These are phyloP conservation scores for Cichorium intybus DNA, from an alignment of 140 eudicot species.

Conservation along the genomic window DNA sequence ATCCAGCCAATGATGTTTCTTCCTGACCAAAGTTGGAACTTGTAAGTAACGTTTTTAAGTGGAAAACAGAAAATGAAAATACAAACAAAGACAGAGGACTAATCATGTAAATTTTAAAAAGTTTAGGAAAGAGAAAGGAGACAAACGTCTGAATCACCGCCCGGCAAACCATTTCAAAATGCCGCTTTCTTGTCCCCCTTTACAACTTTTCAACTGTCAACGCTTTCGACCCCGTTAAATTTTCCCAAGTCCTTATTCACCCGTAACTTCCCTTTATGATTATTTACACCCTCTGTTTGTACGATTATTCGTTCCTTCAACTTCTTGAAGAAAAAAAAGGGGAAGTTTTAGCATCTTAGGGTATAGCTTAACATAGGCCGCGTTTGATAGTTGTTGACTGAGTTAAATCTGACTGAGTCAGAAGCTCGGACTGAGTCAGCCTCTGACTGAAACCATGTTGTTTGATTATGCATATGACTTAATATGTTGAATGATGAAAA, in stretches of 20 bases:
- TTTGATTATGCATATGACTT: too few relatives aligned
- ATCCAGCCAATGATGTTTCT: constrained; percentile 26
- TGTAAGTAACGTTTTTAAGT: constrained; percentile 11
- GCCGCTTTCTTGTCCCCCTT: constrained; percentile 31
- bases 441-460: too few relatives aligned
- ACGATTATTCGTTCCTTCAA: not conserved
- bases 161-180: constrained; percentile 24
- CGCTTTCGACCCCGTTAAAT: constrained; percentile 5
- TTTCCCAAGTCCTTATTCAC: not conserved
- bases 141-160: constrained; percentile 11
- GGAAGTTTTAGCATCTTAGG: too few relatives aligned
- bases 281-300: not conserved
- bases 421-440: too few relatives aligned
- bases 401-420: too few relatives aligned
- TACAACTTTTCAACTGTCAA: constrained; percentile 6
- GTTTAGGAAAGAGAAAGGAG: constrained; percentile 11
- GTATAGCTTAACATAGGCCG: too few relatives aligned
- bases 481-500: too few relatives aligned
- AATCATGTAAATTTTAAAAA: constrained; percentile 9
- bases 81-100: constrained; percentile 20
- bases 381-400: too few relatives aligned
- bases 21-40: constrained; percentile 3
- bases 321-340: not conserved
- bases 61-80: constrained; percentile 11
- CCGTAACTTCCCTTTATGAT: not conserved